Conservation (phyloP, 2,329 filamentous ascomycete species). For the Venturia aucupariae region DNA sequence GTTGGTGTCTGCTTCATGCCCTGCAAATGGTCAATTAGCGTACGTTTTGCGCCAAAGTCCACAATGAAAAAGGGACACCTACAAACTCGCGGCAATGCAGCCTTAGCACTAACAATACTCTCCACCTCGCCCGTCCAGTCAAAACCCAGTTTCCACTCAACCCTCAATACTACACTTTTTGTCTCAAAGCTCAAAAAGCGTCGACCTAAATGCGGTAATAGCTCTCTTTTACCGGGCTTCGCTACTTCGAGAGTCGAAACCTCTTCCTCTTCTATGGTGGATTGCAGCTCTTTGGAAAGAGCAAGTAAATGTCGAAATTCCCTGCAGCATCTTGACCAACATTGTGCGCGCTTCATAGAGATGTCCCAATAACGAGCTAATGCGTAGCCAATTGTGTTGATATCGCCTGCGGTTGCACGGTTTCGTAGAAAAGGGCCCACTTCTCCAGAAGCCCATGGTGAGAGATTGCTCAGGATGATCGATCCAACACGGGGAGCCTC, state of each 20-base stretch:
- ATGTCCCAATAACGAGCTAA: conserved; percentile 60
- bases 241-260: conserved; percentile 18
- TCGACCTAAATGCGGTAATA: conserved; percentile 39
- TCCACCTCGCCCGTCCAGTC: conserved; percentile 66
- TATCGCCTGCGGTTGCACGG: conserved; percentile 38
- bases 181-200: conserved; percentile 25
- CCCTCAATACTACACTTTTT: conserved; percentile 36
- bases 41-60: no score
- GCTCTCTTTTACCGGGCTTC: conserved; percentile 33
- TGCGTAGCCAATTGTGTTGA: conserved; percentile 55
- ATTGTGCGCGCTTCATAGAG: conserved; percentile 49
- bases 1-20: conserved; percentile 10
- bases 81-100: conserved; percentile 55
- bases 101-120: conserved; percentile 46
- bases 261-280: conserved; percentile 1
- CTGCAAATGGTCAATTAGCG: background rate
- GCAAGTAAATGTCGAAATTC: conserved; percentile 3
- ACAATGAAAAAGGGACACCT: conserved; percentile 29
- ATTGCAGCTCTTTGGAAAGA: conserved; percentile 15
- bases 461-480: conserved; percentile 46
- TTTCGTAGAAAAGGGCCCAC: conserved; percentile 44
- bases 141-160: conserved; percentile 56
- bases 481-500: conserved; percentile 43
- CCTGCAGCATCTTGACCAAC: conserved; percentile 41
- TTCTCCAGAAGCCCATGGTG: conserved; percentile 50